A percentile compares a stretch with the other conserved stretches of the same genome.
These are phyloP conservation scores for Paramecium sexaurelia DNA, from an alignment of 73 alveolate species.

Conservation along the genomic window DNA sequence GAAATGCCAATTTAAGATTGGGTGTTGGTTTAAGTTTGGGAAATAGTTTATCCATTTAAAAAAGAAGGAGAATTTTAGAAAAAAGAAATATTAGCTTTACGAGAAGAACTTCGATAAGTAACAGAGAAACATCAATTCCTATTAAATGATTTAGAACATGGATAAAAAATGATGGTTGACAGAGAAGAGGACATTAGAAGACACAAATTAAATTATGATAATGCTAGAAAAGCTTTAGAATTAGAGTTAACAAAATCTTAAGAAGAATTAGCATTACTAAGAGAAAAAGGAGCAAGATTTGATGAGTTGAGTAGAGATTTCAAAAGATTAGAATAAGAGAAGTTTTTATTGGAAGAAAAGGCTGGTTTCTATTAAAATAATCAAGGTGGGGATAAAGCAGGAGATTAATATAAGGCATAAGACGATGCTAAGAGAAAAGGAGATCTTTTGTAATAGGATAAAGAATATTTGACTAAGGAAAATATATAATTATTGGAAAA, in stretches of 20 bases:
- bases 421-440: slow-evolving; percentile 76
- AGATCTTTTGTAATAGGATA: slow-evolving; percentile 83
- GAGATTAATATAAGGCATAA: neutral
- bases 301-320: slow-evolving; percentile 72
- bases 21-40: slow-evolving; percentile 72
- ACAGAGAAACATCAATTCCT: slow-evolving; percentile 62
- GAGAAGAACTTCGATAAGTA: slow-evolving; percentile 61
- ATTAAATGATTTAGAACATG: slow-evolving; percentile 68
- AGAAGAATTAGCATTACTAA: slow-evolving; percentile 58
- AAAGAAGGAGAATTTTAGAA: slow-evolving; percentile 67
- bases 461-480: slow-evolving; percentile 77
- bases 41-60: slow-evolving; percentile 68
- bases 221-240: slow-evolving; percentile 68
- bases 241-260: slow-evolving; percentile 37
- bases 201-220: slow-evolving; percentile 65
- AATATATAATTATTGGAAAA: slow-evolving; percentile 74
- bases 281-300: slow-evolving; percentile 72
- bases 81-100: slow-evolving; percentile 64
- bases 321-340: slow-evolving; percentile 62
- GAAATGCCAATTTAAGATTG: slow-evolving; percentile 70
- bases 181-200: slow-evolving; percentile 68
- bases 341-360: slow-evolving; percentile 67
- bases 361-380: slow-evolving; percentile 62
- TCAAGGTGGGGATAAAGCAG: slow-evolving; percentile 52
- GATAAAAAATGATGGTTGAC: slow-evolving; percentile 63